Conservation (phyloP, 116 monocot species). For the Dioscorea cayenensis region DNA sequence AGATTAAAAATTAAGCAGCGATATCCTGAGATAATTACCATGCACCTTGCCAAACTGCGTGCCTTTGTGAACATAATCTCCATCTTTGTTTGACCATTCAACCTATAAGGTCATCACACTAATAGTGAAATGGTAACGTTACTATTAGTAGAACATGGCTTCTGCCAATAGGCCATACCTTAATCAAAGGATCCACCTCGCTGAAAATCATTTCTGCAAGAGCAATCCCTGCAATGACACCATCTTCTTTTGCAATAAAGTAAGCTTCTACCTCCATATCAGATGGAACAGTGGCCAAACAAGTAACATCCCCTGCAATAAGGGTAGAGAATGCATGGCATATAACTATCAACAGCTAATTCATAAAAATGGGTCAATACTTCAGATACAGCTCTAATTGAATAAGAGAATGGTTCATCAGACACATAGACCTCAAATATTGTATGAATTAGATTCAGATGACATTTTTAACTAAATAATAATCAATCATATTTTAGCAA, state of each 20-base stretch:
- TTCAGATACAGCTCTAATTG: no score
- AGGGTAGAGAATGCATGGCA: no score
- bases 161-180: slow-evolving; percentile 27
- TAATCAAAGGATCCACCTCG: slow-evolving; percentile 77
- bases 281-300: slow-evolving; percentile 75
- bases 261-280: slow-evolving; percentile 85
- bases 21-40: slow-evolving; percentile 37
- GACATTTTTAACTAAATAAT: no score
- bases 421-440: no score
- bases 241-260: slow-evolving; percentile 97
- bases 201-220: slow-evolving; percentile 90
- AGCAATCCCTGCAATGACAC: slow-evolving; percentile 80
- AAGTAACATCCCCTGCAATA: slow-evolving; percentile 79
- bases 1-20: neutral
- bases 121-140: neutral
- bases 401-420: no score
- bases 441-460: no score
- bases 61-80: slow-evolving; percentile 62
- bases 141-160: neutral
- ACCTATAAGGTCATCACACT: slow-evolving; percentile 30
- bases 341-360: no score
- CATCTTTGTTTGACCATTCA: slow-evolving; percentile 80
- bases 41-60: slow-evolving; percentile 82
- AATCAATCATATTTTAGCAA: no score
- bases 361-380: no score